Evolutionary conservation across 2,329 filamentous ascomycete genomes (phyloP).

Genomic region (Orbilia brochopaga): DNA sequence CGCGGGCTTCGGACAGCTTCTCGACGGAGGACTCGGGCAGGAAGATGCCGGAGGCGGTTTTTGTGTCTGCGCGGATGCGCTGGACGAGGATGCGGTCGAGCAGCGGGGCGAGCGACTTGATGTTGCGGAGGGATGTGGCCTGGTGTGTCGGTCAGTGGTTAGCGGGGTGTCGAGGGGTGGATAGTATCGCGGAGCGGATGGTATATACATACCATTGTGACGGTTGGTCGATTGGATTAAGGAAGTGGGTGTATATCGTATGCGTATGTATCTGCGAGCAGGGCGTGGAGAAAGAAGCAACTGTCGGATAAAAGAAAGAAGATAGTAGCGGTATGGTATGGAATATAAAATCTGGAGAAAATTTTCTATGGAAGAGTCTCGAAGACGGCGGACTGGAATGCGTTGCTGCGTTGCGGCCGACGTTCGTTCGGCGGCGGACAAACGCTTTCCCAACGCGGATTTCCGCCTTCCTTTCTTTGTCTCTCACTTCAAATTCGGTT

Average conservation of each 20-base stretch:
- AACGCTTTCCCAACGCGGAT: background rate
- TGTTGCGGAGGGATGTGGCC: slow-evolving; percentile 83
- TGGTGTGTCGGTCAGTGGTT: slow-evolving; percentile 58
- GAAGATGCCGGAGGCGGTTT: slow-evolving; percentile 96
- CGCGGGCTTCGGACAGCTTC: slow-evolving; percentile 97
- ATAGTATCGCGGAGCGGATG: background rate
- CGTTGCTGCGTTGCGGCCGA: slow-evolving; percentile 11
- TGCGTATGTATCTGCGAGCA: background rate
- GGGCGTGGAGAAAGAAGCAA: too few species aligned
- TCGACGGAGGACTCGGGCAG: slow-evolving; percentile 96
- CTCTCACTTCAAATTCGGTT: background rate
- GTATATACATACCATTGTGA: slow-evolving; percentile 16
- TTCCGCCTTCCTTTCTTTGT: background rate
- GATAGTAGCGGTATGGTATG: too few species aligned
- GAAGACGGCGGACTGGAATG: slow-evolving; percentile 25
- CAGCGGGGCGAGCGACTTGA: slow-evolving; percentile 92
- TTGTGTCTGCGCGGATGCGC: slow-evolving; percentile 94
- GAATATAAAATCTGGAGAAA: too few species aligned
- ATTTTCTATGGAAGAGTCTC: slow-evolving; percentile 41
- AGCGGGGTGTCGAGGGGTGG: background rate
- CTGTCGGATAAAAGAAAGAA: too few species aligned
- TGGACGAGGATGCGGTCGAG: slow-evolving; percentile 98
- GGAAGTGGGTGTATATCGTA: background rate
- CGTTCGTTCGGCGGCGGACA: slow-evolving; percentile 8
- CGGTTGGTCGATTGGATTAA: background rate